phyloP scores from a whole-genome alignment of 495 filamentous ascomycete genomes.

The Venustampulla echinocandica region DNA sequence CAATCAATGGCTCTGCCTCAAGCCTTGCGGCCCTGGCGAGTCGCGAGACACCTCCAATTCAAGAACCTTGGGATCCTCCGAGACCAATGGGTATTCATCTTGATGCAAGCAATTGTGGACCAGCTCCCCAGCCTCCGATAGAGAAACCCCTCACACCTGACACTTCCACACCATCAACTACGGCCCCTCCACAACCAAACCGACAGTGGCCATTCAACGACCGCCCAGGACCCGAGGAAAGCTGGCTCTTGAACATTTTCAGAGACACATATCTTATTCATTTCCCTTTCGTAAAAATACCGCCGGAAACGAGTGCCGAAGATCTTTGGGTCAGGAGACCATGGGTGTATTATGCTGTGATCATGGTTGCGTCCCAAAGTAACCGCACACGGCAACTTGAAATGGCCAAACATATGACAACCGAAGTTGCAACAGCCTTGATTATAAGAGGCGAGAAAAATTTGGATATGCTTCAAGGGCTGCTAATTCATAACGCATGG shows the following conservation, averaged over 20 bases:
- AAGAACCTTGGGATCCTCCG: background rate
- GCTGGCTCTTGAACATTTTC: conserved; percentile 6
- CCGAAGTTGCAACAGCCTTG: conserved; percentile 9
- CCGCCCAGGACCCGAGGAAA: background rate
- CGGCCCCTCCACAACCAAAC: background rate
- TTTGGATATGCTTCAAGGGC: conserved; percentile 18
- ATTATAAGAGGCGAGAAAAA: conserved; percentile 13
- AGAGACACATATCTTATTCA: conserved; percentile 4
- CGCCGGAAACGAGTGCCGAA: background rate
- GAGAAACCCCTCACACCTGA: no score
- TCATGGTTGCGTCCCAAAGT: conserved; percentile 9
- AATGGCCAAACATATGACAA: conserved; percentile 3
- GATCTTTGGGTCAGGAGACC: conserved; percentile 9
- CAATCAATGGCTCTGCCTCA: background rate
- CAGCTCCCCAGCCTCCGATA: background rate
- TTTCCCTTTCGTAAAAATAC: conserved; percentile 14
- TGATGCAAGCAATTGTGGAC: no score
- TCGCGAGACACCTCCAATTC: background rate
- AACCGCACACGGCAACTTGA: conserved; percentile 8
- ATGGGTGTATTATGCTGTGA: conserved; percentile 12
- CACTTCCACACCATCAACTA: background rate
- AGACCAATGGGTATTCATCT: no score
- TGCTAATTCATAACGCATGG: conserved; percentile 17
- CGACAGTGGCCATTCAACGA: background rate
- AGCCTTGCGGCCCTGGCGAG: background rate